phyloP scores from a whole-genome alignment of 345 rosid species.

The Viola odorata region DNA sequence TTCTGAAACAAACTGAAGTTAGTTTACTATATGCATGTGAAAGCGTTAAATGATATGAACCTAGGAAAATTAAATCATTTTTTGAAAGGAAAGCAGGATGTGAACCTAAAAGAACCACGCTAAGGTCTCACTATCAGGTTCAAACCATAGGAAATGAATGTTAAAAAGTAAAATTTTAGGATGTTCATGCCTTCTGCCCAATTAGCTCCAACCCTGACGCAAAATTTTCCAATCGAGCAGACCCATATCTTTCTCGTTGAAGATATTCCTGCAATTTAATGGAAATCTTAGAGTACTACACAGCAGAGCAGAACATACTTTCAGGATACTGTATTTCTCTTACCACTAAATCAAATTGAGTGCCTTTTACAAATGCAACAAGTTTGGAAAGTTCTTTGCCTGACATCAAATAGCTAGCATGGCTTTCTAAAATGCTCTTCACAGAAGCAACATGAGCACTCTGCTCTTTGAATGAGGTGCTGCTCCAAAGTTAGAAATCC shows the following conservation, averaged over 20 bases:
- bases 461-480: slow-evolving; percentile 73
- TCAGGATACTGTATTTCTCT: slow-evolving; percentile 19
- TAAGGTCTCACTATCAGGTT: slow-evolving; percentile 1
- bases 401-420: slow-evolving; percentile 95
- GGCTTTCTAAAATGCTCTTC: slow-evolving; percentile 83
- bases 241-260: slow-evolving; percentile 82
- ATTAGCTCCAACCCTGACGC: slow-evolving; percentile 89
- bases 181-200: slow-evolving; percentile 62
- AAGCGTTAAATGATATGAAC: too few species aligned
- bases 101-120: not conserved
- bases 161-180: not conserved
- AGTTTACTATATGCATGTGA: too few species aligned
- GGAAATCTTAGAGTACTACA: slow-evolving; percentile 5
- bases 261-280: slow-evolving; percentile 70
- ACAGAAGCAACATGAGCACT: slow-evolving; percentile 88
- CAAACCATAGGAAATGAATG: not conserved
- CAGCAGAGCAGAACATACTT: slow-evolving; percentile 4
- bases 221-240: slow-evolving; percentile 84
- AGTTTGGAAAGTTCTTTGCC: slow-evolving; percentile 98
- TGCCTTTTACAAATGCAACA: slow-evolving; percentile 97
- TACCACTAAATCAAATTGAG: slow-evolving; percentile 98
- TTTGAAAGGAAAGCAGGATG: too few species aligned
- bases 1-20: too few species aligned
- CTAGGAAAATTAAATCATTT: too few species aligned
- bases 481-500: slow-evolving; percentile 27